phyloP scores from a whole-genome alignment of 768 basidiomycete genomes.

The Mycena floridula region DNA sequence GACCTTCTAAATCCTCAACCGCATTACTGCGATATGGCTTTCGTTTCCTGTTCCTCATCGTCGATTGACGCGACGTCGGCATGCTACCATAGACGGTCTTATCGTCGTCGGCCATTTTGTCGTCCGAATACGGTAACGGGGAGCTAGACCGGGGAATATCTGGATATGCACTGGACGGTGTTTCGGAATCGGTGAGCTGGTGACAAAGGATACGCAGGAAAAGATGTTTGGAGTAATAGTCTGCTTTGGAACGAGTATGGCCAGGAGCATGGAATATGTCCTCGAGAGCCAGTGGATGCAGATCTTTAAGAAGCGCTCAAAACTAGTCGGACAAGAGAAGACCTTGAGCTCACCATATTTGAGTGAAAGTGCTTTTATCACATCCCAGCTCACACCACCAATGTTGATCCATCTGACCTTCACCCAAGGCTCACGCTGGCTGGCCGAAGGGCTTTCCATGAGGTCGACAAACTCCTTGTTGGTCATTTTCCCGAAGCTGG shows the following conservation, averaged over 20 bases:
- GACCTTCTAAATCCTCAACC: constrained; percentile 9
- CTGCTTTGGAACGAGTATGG: constrained; percentile 57
- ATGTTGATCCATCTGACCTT: constrained; percentile 75
- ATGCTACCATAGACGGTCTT: constrained; percentile 20
- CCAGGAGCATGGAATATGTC: constrained; percentile 55
- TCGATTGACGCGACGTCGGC: constrained; percentile 10
- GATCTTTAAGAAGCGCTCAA: constrained; percentile 34
- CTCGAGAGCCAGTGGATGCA: constrained; percentile 70
- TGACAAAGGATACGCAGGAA: constrained; percentile 69
- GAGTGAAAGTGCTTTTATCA: constrained; percentile 60
- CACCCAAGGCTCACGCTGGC: constrained; percentile 50
- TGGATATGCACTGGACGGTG: constrained; percentile 5
- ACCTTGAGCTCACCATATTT: constrained; percentile 59
- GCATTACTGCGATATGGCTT: too few relatives aligned
- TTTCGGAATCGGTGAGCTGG: constrained; percentile 34
- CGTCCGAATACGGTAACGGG: constrained; percentile 27
- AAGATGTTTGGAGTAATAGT: constrained; percentile 66
- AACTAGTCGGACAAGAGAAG: too few relatives aligned
- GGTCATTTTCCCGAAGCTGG: constrained; percentile 47
- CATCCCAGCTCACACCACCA: constrained; percentile 65
- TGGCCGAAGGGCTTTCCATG: constrained; percentile 37
- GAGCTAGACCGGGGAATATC: constrained; percentile 28
- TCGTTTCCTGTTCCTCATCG: constrained; percentile 4
- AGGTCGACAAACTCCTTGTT: constrained; percentile 57
- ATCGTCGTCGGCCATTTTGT: constrained; percentile 19